A percentile compares a stretch with the other conserved stretches of the same genome.
These are phyloP conservation scores for Lentinus tigrinus DNA, from an alignment of 768 basidiomycete species.

Conservation along the genomic window DNA sequence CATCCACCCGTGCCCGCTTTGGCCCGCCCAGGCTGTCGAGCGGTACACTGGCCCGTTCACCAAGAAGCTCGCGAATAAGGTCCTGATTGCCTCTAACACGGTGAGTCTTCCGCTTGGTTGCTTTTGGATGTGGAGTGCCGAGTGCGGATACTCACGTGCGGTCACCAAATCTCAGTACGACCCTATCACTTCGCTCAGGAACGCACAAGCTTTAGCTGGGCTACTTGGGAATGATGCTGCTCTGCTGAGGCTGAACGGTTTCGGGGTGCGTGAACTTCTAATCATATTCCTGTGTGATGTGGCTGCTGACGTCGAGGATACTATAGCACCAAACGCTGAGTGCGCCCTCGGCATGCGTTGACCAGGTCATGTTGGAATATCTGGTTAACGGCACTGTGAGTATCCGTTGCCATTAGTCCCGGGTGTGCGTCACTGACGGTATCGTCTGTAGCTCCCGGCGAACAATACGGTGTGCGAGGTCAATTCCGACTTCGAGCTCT, in stretches of 20 bases:
- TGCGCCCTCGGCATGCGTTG: background rate
- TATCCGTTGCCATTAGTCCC: background rate
- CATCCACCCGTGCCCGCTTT: conserved; percentile 8
- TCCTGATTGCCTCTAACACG: conserved; percentile 17
- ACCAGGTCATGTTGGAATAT: background rate
- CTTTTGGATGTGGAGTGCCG: no score
- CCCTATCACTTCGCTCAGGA: background rate
- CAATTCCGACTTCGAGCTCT: conserved; percentile 4
- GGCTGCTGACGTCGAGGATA: no score
- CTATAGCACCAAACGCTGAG: background rate
- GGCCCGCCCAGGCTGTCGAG: conserved; percentile 20
- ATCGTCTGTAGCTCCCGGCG: background rate
- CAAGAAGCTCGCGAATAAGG: conserved; percentile 11
- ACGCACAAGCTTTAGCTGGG: background rate
- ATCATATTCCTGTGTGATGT: no score
- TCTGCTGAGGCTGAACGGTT: background rate
- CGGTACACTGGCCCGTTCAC: conserved; percentile 23
- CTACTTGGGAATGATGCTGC: background rate
- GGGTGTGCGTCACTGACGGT: no score
- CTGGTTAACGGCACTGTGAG: conserved; percentile 3
- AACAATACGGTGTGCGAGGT: conserved; percentile 2
- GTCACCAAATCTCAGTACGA: background rate
- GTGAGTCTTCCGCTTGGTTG: background rate
- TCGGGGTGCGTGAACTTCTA: background rate
- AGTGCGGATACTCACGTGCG: background rate